Conservation (phyloP, 2,329 filamentous ascomycete genomes). For the Penicillium sp. region DNA sequence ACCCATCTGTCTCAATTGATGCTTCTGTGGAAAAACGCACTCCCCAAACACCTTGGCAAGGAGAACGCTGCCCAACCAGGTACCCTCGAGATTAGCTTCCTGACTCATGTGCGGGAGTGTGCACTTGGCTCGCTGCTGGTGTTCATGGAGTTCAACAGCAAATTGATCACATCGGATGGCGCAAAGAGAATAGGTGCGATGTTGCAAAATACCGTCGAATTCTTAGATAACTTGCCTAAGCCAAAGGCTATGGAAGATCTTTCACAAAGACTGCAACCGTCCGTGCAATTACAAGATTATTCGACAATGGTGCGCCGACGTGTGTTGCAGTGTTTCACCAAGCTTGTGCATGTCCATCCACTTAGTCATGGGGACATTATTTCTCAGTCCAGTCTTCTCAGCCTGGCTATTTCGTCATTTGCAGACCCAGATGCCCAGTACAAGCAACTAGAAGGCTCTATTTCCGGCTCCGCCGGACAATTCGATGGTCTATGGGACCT, state of each 20-base stretch:
- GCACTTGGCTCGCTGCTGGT: slow-evolving; percentile 86
- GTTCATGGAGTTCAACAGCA: slow-evolving; percentile 90
- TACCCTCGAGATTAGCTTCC: slow-evolving; percentile 82
- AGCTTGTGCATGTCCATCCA: slow-evolving; percentile 83
- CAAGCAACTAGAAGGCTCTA: slow-evolving; percentile 82
- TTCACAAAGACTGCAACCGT: slow-evolving; percentile 75
- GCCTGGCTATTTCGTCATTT: slow-evolving; percentile 84
- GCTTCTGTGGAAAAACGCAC: slow-evolving; percentile 92
- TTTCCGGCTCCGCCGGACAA: slow-evolving; percentile 81
- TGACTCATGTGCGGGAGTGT: slow-evolving; percentile 92
- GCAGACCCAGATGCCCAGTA: slow-evolving; percentile 77
- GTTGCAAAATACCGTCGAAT: slow-evolving; percentile 90
- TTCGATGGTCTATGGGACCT: slow-evolving; percentile 97
- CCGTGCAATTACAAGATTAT: slow-evolving; percentile 83
- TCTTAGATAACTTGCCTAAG: slow-evolving; percentile 76
- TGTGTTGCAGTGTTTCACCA: slow-evolving; percentile 91
- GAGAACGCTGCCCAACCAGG: slow-evolving; percentile 84
- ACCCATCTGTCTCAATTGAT: slow-evolving; percentile 94
- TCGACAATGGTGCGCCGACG: slow-evolving; percentile 90
- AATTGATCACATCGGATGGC: slow-evolving; percentile 87
- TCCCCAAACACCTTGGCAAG: slow-evolving; percentile 90
- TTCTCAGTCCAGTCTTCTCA: slow-evolving; percentile 85
- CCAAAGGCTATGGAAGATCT: slow-evolving; percentile 87
- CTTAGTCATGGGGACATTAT: slow-evolving; percentile 80
- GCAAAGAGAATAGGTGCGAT: slow-evolving; percentile 89